Evolutionary conservation across 2,329 filamentous ascomycete species (phyloP), one percentile per base, ranked within the genome.

Genomic region (Ilyonectria robusta): DNA sequence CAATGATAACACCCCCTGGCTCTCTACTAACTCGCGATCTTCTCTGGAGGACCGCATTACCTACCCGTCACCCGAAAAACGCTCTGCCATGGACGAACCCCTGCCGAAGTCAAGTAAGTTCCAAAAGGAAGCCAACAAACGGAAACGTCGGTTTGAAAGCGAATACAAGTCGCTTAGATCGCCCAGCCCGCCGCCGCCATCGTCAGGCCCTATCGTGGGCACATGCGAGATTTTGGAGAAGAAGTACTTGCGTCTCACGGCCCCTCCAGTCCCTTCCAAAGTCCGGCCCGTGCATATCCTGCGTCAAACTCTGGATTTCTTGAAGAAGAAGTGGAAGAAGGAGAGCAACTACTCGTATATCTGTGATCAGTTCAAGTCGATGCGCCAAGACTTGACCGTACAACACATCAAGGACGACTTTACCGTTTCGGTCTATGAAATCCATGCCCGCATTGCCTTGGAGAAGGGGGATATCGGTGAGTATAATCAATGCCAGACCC

Each of bases 401-500:
- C 96, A 99, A 83, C 95, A 94, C 78, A 94, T 99, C 84, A 95
- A 94, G 84, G 97, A 94, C 82, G 93, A 97, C 59, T 98, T 99
- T 80, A 98, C 96, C 29, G 95, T 98, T 71, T 92, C 89, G 70
- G 96, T 98, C 54, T 99, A 99, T 83, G 96, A 99, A 84, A 97
- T 95, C 69, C 96, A 99, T 84, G 96, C 95, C 71, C 92, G 96
- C 68, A 98, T 99, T 83, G 96, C 96, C 74, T 87, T 99, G 82
- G 95, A 99, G 84, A 98, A 97, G 88, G 94, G 93, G 84, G 96
- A 99, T 87, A 90, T 98, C 86, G 95, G 96, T 99, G 96, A 99
- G 96, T 99, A 99, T 96, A 99, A 99, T 86, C 96, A 99, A 88
- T 99, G 96, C 84, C 96, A 99, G 86, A 98, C 96, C 78, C 96